Conservation (phyloP, 305 asterid genomes). For the Fraxinus dipetala region DNA sequence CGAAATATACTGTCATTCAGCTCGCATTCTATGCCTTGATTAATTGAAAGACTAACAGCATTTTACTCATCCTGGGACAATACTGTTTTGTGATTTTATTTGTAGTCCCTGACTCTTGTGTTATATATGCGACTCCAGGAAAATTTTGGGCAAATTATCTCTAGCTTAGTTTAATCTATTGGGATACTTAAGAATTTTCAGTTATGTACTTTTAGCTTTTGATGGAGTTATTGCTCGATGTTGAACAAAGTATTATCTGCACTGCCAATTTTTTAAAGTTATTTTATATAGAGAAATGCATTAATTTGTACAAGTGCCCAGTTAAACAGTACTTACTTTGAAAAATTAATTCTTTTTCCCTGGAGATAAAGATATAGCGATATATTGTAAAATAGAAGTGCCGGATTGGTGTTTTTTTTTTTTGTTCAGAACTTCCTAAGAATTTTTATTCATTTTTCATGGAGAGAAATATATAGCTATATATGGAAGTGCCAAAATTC, state of each 20-base stretch:
- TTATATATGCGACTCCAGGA: neutral
- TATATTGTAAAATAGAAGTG: neutral
- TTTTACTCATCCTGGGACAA: neutral
- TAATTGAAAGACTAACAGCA: neutral
- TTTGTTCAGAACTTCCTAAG: neutral
- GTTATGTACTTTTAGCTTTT: neutral
- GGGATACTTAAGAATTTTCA: neutral
- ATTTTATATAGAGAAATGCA: neutral
- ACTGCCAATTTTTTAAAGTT: neutral
- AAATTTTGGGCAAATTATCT: neutral
- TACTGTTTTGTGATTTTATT: conserved; percentile 1
- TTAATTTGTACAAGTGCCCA: neutral
- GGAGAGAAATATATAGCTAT: neutral
- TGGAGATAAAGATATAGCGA: neutral
- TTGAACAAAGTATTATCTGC: neutral
- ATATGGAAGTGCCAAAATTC: neutral
- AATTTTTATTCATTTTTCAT: neutral
- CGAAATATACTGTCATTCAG: neutral
- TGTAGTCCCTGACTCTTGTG: neutral
- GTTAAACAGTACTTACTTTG: neutral
- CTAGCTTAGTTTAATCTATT: neutral
- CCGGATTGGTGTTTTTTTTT: neutral
- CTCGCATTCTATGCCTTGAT: neutral
- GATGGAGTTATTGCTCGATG: neutral
- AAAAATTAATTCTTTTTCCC: neutral